phyloP scores from a whole-genome alignment of 768 basidiomycete genomes.

The Hericium erinaceus region DNA sequence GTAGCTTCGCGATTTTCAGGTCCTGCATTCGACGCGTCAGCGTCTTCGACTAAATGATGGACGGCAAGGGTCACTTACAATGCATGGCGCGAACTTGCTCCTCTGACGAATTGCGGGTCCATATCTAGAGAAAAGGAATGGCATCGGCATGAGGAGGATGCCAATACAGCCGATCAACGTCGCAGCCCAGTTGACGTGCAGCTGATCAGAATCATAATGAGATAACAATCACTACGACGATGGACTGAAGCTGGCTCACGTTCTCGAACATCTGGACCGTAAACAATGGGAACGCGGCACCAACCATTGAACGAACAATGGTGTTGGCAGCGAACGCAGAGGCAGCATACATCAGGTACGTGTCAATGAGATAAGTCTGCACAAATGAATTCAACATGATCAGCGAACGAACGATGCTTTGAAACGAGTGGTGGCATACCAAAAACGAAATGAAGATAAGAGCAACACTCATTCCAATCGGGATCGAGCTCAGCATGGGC shows the following conservation, averaged over 20 bases:
- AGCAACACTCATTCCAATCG: neutral
- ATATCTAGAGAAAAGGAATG: slow-evolving; percentile 6
- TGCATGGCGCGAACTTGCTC: slow-evolving; percentile 6
- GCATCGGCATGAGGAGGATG: neutral
- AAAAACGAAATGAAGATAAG: slow-evolving; percentile 5
- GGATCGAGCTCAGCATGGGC: slow-evolving; percentile 3
- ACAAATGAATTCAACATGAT: neutral
- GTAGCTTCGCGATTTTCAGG: slow-evolving; percentile 2
- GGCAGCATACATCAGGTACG: slow-evolving; percentile 7
- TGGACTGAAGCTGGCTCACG: neutral
- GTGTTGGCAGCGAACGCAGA: slow-evolving; percentile 9
- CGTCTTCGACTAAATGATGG: neutral
- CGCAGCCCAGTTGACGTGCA: slow-evolving; percentile 8
- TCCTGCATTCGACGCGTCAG: neutral
- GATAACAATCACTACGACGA: neutral
- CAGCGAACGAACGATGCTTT: neutral
- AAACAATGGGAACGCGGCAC: slow-evolving; percentile 6
- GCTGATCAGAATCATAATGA: neutral
- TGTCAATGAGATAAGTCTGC: slow-evolving; percentile 8
- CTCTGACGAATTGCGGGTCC: slow-evolving; percentile 4
- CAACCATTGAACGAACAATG: neutral
- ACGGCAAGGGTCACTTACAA: neutral
- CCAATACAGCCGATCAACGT: slow-evolving; percentile 1
- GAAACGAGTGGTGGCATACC: neutral
- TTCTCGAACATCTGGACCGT: slow-evolving; percentile 5